Evolutionary conservation across 1,284 basidiomycete genomes (phyloP).

Genomic region (Ustilago xerochloae): DNA sequence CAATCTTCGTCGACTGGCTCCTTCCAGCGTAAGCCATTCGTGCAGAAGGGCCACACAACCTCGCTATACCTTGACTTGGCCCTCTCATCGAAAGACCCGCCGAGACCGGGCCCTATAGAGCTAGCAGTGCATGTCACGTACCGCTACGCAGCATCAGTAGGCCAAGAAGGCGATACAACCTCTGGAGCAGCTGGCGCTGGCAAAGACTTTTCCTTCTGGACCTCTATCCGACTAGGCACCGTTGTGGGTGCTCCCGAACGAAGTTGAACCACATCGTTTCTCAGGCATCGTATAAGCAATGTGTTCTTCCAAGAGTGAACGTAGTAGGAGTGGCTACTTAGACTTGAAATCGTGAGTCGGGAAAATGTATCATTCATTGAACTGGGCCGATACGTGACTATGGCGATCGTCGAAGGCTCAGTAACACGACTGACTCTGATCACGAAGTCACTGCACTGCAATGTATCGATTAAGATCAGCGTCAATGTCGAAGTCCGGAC

Average conservation of each 20-base stretch:
- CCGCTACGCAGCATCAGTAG: constrained; percentile 19
- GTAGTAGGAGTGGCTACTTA: no score
- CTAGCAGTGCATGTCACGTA: constrained; percentile 54
- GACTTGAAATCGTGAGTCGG: no score
- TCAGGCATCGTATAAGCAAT: no score
- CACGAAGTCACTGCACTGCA: no score
- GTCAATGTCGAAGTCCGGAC: no score
- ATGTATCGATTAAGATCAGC: no score
- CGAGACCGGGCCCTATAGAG: constrained; percentile 22
- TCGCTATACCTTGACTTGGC: constrained; percentile 32
- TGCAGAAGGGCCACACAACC: constrained; percentile 41
- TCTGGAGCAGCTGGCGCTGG: neutral
- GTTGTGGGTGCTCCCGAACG: neutral
- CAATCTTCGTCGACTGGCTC: constrained; percentile 2
- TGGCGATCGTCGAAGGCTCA: no score
- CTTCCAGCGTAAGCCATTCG: constrained; percentile 18
- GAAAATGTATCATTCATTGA: no score
- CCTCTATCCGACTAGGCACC: constrained; percentile 22
- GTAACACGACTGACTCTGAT: no score
- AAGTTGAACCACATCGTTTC: neutral
- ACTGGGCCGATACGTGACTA: no score
- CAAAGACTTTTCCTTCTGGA: constrained; percentile 36
- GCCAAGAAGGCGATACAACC: neutral
- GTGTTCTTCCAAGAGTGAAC: no score
- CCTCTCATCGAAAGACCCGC: constrained; percentile 16